Evolutionary conservation across 2,329 filamentous ascomycete species (phyloP), one percentile per base, ranked within the genome.

Genomic region (Triangularia setosa): DNA sequence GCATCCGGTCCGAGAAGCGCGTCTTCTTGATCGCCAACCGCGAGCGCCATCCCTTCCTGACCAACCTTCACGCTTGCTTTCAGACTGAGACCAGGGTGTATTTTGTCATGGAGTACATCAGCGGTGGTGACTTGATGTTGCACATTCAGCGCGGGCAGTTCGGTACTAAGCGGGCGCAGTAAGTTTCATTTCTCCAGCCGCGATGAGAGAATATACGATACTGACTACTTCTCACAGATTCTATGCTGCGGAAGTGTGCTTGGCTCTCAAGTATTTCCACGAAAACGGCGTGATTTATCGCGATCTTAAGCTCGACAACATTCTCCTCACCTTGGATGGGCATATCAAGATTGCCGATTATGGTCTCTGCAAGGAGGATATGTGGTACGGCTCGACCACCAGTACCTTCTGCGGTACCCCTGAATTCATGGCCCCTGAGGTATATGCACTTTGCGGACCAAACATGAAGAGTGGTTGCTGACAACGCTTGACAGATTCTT

Each of bases 41-140:
- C 76, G 95, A 98, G 75, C 88, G 92, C 14, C 95, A 99, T 75
- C 95, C 96, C 0, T 99, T 99, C 86, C 79, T 99, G 70, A 89
- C 96, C 58, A 99, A 91, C 74, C 81, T 99, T 44, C 95, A 99
- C 75, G 95, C 95, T 61, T 99, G 95, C 80, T 99, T 99, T 85
- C 95, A 99, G 79, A 99, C 95, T 0, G 95, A 99, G 77, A 99
- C 95, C 6, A 85, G 95, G 71, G 93, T 99, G 23, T 99, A 99
- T 81, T 99, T 99, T 75, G 95, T 99, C 69, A 98, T 98, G 94
- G 95, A 99, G 80, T 99, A 99, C 76, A 92, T 99, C 68, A 97
- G 93, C 75, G 95, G 95, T 81, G 95, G 95, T 80, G 95, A 99
- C 83, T 79, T 99, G 75, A 99, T 99, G 95, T 83, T 98, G 79